A percentile compares a stretch with the other conserved stretches of the same genome.
Evolutionary conservation across 768 basidiomycete species (phyloP).

Genomic region (Collybiopsis luxurians): DNA sequence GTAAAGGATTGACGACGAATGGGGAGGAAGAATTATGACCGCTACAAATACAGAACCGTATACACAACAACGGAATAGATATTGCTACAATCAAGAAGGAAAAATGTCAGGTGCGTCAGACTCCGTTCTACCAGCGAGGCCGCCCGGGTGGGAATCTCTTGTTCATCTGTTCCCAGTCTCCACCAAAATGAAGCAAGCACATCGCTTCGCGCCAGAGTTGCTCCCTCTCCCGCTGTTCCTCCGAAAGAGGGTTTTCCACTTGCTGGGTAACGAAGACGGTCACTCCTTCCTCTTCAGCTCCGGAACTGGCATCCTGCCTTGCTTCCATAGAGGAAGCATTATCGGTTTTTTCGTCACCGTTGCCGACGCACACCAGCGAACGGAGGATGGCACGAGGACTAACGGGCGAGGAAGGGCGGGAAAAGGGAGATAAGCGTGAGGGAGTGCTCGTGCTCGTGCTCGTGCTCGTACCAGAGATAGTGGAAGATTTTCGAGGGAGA

Average conservation of each 20-base stretch:
- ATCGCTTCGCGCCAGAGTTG: constrained; percentile 6
- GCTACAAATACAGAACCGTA: background rate
- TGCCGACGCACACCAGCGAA: background rate
- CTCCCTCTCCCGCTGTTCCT: background rate
- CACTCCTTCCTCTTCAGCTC: background rate
- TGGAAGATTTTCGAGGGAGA: background rate
- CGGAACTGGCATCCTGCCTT: background rate
- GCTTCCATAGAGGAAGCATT: background rate
- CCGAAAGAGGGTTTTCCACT: background rate
- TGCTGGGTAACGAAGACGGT: constrained; percentile 3
- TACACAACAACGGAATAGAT: background rate
- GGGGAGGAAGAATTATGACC: too few species aligned
- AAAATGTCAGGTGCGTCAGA: background rate
- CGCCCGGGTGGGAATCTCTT: constrained; percentile 2
- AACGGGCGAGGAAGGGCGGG: background rate
- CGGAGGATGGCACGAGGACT: background rate
- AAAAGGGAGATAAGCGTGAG: background rate
- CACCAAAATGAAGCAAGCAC: constrained; percentile 2
- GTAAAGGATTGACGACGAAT: too few species aligned
- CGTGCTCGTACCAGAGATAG: too few species aligned
- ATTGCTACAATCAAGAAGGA: background rate
- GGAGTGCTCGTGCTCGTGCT: background rate
- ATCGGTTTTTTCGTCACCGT: background rate
- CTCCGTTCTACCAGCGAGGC: constrained; percentile 5
- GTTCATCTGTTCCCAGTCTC: constrained; percentile 3